Conservation (phyloP, 225 moss, liverwort and hornwort species). For the Ulota crispa region DNA sequence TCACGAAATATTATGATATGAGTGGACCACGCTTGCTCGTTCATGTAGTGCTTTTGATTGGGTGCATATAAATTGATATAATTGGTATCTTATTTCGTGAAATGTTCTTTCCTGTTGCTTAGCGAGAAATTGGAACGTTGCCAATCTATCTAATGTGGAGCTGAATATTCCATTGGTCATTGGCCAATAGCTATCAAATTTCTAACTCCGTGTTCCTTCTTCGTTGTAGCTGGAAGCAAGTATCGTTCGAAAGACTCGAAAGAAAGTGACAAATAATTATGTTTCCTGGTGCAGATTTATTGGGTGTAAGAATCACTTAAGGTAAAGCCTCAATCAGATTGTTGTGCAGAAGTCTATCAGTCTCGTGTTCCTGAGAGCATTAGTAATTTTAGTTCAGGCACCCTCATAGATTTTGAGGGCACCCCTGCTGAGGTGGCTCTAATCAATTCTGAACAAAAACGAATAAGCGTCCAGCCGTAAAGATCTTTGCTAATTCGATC, state of each 20-base stretch:
- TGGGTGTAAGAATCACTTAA: slow-evolving; percentile 39
- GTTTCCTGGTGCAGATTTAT: slow-evolving; percentile 84
- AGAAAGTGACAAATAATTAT: slow-evolving; percentile 79
- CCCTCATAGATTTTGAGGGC: not conserved
- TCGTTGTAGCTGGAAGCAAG: slow-evolving; percentile 66
- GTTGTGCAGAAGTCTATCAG: slow-evolving; percentile 10
- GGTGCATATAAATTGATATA: not conserved
- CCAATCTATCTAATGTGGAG: not conserved
- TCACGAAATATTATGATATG: not conserved
- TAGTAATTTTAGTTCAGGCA: not conserved
- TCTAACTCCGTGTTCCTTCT: slow-evolving; percentile 7
- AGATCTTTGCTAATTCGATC: slow-evolving; percentile 4
- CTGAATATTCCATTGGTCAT: not conserved
- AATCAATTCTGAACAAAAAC: not conserved
- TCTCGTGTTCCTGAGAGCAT: not conserved
- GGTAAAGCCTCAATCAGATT: slow-evolving; percentile 32
- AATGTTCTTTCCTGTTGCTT: not conserved
- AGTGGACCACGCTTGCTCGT: not conserved
- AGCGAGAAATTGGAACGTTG: not conserved
- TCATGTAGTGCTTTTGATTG: slow-evolving; percentile 7
- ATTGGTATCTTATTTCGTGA: not conserved
- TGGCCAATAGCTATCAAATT: not conserved
- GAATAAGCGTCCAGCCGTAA: not conserved
- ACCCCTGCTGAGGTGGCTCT: slow-evolving; percentile 11
- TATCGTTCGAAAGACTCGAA: slow-evolving; percentile 65